Conservation (phyloP, 2,329 filamentous ascomycete species). For the Neopestalotiopsis sp. region DNA sequence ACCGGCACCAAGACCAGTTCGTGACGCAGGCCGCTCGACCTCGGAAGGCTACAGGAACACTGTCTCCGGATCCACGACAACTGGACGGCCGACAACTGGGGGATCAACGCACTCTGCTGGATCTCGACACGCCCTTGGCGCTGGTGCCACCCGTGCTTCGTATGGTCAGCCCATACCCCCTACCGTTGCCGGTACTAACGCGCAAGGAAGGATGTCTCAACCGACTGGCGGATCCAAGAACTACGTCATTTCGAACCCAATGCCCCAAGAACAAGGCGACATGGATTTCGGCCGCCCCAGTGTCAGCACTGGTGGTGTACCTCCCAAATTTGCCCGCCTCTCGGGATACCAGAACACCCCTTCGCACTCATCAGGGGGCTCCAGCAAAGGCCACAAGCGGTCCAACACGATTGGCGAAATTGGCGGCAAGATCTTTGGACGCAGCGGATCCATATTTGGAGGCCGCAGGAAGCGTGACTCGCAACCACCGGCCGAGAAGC, state of each 20-base stretch:
- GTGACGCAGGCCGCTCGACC: conserved; percentile 55
- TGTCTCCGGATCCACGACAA: conserved; percentile 38
- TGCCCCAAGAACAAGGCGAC: conserved; percentile 59
- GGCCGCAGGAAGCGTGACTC: conserved; percentile 46
- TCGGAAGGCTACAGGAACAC: conserved; percentile 63
- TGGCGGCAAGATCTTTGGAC: conserved; percentile 83
- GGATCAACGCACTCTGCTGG: conserved; percentile 75
- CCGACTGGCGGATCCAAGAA: conserved; percentile 68
- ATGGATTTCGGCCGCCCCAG: conserved; percentile 63
- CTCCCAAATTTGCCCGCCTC: conserved; percentile 63
- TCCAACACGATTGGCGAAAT: conserved; percentile 82
- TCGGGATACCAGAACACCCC: conserved; percentile 60
- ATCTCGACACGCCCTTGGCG: conserved; percentile 64
- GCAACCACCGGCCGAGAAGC: conserved; percentile 54
- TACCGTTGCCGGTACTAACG: conserved; percentile 86
- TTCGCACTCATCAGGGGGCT: conserved; percentile 39
- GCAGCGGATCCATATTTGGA: conserved; percentile 83
- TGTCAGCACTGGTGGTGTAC: conserved; percentile 52
- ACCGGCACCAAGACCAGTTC: conserved; percentile 52
- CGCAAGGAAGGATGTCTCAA: conserved; percentile 87
- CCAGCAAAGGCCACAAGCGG: conserved; percentile 66
- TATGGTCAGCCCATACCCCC: conserved; percentile 91
- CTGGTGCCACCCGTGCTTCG: conserved; percentile 62
- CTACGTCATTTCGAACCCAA: conserved; percentile 74
- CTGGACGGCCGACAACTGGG: conserved; percentile 75